These are phyloP conservation scores for Adansonia digitata DNA, from an alignment of 345 rosid genomes.

Conservation along the genomic window DNA sequence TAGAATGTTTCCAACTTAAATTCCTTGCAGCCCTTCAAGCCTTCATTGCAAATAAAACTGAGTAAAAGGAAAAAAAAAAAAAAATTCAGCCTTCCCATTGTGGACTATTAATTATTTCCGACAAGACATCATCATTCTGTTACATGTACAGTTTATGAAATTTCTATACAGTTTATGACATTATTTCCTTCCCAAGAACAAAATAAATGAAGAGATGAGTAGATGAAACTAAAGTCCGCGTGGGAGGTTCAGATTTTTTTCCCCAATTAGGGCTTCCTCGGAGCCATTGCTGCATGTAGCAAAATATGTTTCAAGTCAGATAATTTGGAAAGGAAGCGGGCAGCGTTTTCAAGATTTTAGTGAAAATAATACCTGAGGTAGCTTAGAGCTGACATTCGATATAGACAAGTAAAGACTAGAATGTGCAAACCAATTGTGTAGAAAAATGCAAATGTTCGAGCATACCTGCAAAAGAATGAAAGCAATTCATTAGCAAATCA, in stretches of 20 bases:
- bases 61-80: too few relatives aligned
- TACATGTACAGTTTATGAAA: conserved; percentile 13
- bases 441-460: conserved; percentile 87
- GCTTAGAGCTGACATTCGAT: conserved; percentile 97
- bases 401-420: conserved; percentile 86
- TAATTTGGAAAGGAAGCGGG: background rate
- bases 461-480: conserved; percentile 54
- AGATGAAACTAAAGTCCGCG: conserved; percentile 43
- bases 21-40: too few relatives aligned
- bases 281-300: conserved; percentile 54
- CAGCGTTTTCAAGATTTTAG: background rate
- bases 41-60: too few relatives aligned
- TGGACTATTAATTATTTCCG: background rate
- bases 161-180: background rate
- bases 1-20: too few relatives aligned
- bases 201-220: background rate
- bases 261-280: conserved; percentile 46
- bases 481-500: background rate
- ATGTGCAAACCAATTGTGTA: conserved; percentile 85
- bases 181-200: background rate
- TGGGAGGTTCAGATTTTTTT: conserved; percentile 56
- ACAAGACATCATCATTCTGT: background rate
- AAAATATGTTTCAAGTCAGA: background rate
- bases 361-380: conserved; percentile 85
- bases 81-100: background rate